Conservation (phyloP, 2,329 filamentous ascomycete genomes). For the Neofusicoccum umdonicola region DNA sequence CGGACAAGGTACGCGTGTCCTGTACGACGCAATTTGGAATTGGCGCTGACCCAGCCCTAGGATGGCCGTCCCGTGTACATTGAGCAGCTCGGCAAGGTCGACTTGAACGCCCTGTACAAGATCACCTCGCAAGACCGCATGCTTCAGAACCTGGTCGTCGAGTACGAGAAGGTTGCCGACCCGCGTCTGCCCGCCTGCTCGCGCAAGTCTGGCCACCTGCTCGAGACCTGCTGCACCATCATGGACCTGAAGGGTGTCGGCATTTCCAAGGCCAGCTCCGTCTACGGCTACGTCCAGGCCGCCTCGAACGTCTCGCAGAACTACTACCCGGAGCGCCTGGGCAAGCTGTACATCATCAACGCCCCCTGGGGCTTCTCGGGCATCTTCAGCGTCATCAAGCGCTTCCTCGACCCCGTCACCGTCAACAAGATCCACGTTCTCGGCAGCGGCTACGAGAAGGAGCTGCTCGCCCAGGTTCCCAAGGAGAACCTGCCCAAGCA, state of each 20-base stretch:
- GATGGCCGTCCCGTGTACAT: slow-evolving; percentile 97
- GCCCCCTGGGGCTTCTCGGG: slow-evolving; percentile 91
- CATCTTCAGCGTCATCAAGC: slow-evolving; percentile 84
- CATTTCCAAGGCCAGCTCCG: slow-evolving; percentile 73
- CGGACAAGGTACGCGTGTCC: slow-evolving; percentile 61
- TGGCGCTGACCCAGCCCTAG: slow-evolving; percentile 44
- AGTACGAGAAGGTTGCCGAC: slow-evolving; percentile 95
- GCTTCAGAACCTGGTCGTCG: slow-evolving; percentile 91
- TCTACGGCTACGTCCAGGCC: slow-evolving; percentile 83
- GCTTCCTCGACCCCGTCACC: slow-evolving; percentile 94
- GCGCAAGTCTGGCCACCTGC: slow-evolving; percentile 80
- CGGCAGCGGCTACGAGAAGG: slow-evolving; percentile 75
- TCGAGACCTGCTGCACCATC: slow-evolving; percentile 97
- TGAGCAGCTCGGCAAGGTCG: slow-evolving; percentile 90
- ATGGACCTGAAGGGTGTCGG: slow-evolving; percentile 97
- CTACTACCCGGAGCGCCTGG: slow-evolving; percentile 97
- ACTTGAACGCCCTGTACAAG: slow-evolving; percentile 85
- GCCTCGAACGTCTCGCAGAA: slow-evolving; percentile 92
- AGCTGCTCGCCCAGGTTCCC: slow-evolving; percentile 80
- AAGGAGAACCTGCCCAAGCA: slow-evolving; percentile 84
- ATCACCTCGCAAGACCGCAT: slow-evolving; percentile 92
- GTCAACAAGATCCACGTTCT: slow-evolving; percentile 94
- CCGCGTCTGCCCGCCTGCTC: slow-evolving; percentile 93
- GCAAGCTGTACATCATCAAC: slow-evolving; percentile 97
- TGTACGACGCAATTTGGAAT: not conserved